A percentile compares a stretch with the other conserved stretches of the same genome.
Conservation (phyloP, 2,329 filamentous ascomycete species). For the Penicillium capsulatum region DNA sequence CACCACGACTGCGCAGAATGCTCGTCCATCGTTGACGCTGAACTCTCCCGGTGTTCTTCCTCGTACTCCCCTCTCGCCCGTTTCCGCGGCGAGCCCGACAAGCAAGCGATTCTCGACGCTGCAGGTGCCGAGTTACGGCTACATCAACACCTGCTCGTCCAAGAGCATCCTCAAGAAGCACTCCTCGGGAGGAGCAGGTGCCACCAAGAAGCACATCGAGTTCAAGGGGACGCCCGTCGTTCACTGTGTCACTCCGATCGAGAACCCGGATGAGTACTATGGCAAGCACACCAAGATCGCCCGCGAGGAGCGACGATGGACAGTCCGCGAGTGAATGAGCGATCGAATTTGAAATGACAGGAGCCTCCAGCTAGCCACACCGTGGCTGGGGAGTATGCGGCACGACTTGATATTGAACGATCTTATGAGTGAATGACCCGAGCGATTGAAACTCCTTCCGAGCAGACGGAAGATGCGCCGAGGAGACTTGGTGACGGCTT, state of each 20-base stretch:
- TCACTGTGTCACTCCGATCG: conserved; percentile 47
- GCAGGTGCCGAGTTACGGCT: conserved; percentile 40
- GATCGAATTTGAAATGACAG: conserved; percentile 2
- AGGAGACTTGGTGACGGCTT: too few relatives aligned
- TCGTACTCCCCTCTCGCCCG: conserved; percentile 43
- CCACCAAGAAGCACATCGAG: conserved; percentile 38
- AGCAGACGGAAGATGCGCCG: background rate
- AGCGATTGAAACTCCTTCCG: too few relatives aligned
- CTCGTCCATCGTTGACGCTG: conserved; percentile 39
- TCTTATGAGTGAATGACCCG: too few relatives aligned
- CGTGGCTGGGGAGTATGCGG: too few relatives aligned
- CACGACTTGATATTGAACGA: too few relatives aligned
- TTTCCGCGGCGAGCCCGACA: conserved; percentile 41
- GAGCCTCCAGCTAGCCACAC: background rate
- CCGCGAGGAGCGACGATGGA: conserved; percentile 47
- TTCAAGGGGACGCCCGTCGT: conserved; percentile 45
- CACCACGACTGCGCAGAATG: conserved; percentile 39
- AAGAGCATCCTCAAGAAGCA: conserved; percentile 49
- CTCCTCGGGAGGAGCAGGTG: conserved; percentile 13
- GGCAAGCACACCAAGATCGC: conserved; percentile 45
- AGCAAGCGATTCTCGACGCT: conserved; percentile 42
- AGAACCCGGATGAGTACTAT: conserved; percentile 48
- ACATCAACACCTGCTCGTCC: conserved; percentile 43
- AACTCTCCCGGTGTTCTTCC: conserved; percentile 42
- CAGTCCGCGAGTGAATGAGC: conserved; percentile 34